Evolutionary conservation across 805 yeast species (phyloP), one percentile per base, ranked within the genome.

Genomic region (Hyphopichia homilentoma): DNA sequence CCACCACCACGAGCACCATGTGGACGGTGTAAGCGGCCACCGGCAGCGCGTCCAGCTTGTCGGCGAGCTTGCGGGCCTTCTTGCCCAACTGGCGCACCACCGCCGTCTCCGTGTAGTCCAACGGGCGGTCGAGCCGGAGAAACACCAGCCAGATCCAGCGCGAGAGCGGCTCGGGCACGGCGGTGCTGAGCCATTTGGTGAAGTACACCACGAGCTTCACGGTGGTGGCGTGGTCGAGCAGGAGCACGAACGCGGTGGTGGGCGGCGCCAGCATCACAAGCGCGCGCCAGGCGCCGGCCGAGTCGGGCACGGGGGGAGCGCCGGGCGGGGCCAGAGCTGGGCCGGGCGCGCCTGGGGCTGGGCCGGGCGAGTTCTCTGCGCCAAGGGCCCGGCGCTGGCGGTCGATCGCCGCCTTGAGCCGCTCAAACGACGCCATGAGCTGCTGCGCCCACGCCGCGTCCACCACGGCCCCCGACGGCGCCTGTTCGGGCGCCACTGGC

Each of bases 151-250:
- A 66, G 6, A 66, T 52, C 73, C 73, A 66, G 34, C 42, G 45
- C 2, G 59, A 51, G 7, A 63, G 35, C 18, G 46, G 40, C 13
- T 44, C 45, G 14, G 53, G 52, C 24, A 48, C 39, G 12, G 54
- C 45, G 11, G 45, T 41, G 47, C 61, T 62, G 16, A 65, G 52
- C 70, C 70, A 64, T 34, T 55, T 53, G 20, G 70, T 60, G 29
- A 48, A 45, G 36, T 58, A 54, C 1, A 58, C 54, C 14, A 66
- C 35, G 11, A 65, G 49, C 40, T 58, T 61, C 36, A 65, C 53
- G 4, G 52, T 45, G 4, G 61, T 56, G 6, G 59, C 42, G 25
- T 61, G 61, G 20, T 58, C 65, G 5, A 63, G 37, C 4, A 30
- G 29, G 4, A 33, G 29, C 25, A 43, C 38, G 32, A 55, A 48